Evolutionary conservation across 768 basidiomycete genomes (phyloP), one percentile per base, ranked within the genome.

Genomic region (Trichaptum fuscoviolaceum): DNA sequence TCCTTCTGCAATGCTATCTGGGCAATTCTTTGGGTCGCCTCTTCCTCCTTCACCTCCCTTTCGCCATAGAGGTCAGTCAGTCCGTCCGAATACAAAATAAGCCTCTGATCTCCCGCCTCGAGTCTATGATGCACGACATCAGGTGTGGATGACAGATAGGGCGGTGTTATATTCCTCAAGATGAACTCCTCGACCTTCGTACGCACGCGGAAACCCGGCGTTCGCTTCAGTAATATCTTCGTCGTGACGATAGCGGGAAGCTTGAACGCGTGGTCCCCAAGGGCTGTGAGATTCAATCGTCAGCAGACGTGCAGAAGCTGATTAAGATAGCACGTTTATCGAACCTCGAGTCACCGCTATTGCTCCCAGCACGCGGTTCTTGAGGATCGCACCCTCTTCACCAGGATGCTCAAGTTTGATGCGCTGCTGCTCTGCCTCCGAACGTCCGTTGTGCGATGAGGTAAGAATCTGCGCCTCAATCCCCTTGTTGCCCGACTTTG

Each of bases 311-410:
- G 35, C 7, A 34, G 35, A 62, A 20, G 25, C 62, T 34, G 20
- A 35, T 24, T 27, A 57, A 34, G 30, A 30, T 3, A 30, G 30
- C 30, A 3, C 30, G 30, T 30, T 63, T 63, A 63, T 82, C 86
- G 71, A 72, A 91, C 91, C 89, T 77, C 91, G 83, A 70, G 88
- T 89, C 63, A 91, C 90, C 5, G 90, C 89, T 26, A 93, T 84
- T 65, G 89, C 89, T 65, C 91, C 91, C 64, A 92, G 85, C 63
- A 92, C 86, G 63, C 91, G 82, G 69, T 81, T 79, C 68, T 90
- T 85, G 60, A 86, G 71, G 58, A 91, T 80, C 68, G 87, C 89
- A 68, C 88, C 89, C 20, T 84, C 77, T 75, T 93, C 91, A 60
- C 81, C 84, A 58, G 90, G 87, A 72, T 93, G 91, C 68, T 87